Conservation (phyloP, 768 basidiomycete species). For the Ephemerocybe angulata region DNA sequence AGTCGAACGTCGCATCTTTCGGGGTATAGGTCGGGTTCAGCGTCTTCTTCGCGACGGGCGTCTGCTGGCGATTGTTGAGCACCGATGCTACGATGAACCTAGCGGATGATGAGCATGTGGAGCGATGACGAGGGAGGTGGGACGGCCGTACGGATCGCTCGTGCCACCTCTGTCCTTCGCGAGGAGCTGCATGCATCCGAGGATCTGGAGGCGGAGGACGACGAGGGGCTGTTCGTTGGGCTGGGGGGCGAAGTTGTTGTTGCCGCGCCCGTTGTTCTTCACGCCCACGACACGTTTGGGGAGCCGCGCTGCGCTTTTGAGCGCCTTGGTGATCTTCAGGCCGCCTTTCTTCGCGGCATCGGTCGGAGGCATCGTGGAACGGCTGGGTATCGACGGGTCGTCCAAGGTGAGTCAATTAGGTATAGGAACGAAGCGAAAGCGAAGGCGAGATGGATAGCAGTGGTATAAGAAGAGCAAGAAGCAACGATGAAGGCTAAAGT, state of each 20-base stretch:
- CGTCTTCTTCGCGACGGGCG: slow-evolving; percentile 71
- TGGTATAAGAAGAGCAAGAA: no score
- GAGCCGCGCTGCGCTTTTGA: slow-evolving; percentile 56
- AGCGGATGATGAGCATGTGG: neutral
- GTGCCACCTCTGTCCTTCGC: slow-evolving; percentile 65
- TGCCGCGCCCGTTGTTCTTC: slow-evolving; percentile 23
- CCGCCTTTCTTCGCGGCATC: no score
- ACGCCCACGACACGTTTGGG: slow-evolving; percentile 39
- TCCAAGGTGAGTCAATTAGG: no score
- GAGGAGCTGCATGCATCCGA: slow-evolving; percentile 58
- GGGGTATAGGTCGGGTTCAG: slow-evolving; percentile 62
- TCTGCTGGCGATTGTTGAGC: slow-evolving; percentile 57
- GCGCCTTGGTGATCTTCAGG: slow-evolving; percentile 59
- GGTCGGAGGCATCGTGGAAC: no score
- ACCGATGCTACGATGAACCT: slow-evolving; percentile 72
- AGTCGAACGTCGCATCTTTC: slow-evolving; percentile 84
- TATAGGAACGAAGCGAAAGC: no score
- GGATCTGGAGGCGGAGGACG: slow-evolving; percentile 62
- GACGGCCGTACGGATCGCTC: slow-evolving; percentile 68
- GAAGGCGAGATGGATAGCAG: no score
- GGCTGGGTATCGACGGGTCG: no score
- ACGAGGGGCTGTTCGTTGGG: slow-evolving; percentile 67
- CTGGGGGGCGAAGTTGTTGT: slow-evolving; percentile 34
- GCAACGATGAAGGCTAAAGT: no score
- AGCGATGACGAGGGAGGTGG: neutral